Evolutionary conservation across 2,329 filamentous ascomycete species (phyloP), one percentile per base, ranked within the genome.

Genomic region (Fusarium brachygibbosum): DNA sequence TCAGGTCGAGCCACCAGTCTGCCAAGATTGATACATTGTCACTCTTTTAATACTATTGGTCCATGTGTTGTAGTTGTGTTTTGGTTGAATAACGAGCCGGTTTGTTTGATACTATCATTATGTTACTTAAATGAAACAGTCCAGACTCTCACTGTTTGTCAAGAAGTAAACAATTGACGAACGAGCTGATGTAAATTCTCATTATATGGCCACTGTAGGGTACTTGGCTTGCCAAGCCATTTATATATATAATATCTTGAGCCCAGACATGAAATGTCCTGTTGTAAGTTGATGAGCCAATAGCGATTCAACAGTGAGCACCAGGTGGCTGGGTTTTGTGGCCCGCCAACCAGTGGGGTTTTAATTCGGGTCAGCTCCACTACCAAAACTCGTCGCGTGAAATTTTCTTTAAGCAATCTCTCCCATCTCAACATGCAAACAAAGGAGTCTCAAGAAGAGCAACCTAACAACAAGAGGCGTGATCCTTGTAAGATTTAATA

Each of bases 111-210:
- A n/a, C 34, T 37, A 16, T n/a, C 8, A 17, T 7, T 17, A 29
- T 19, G 28, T 46, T n/a, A 21, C 10, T 21, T 29, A 5, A 29
- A 29, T 38, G 23, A 8, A 23, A 16, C n/a, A 8, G 3, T 13
- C 19, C 6, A 17, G 7, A 10, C 9, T 40, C 17, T 25, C 11
- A 11, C 9, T 9, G 14, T 3, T 28, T 21, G 14, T 12, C 17
- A 73, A 70, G 66, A 61, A 68, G 40, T 66, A 55, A 16, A 69
- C 58, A 31, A 53, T 69, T 3, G 63, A 69, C 9, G 59, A 61
- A 66, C 57, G 54, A 12, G 58, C 51, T 6, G 7, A 14, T 31
- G 19, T 32, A 19, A 44, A 58, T 72, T 4, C 50, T 71, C 54
- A 71, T 74, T 12, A 11, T 31, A 12, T 31, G 5, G 13, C 8